Percentiles rank a stretch among this genome's conserved stretches.
Evolutionary conservation across 2,329 filamentous ascomycete species (phyloP).

Genomic region (Trichoderma breve): DNA sequence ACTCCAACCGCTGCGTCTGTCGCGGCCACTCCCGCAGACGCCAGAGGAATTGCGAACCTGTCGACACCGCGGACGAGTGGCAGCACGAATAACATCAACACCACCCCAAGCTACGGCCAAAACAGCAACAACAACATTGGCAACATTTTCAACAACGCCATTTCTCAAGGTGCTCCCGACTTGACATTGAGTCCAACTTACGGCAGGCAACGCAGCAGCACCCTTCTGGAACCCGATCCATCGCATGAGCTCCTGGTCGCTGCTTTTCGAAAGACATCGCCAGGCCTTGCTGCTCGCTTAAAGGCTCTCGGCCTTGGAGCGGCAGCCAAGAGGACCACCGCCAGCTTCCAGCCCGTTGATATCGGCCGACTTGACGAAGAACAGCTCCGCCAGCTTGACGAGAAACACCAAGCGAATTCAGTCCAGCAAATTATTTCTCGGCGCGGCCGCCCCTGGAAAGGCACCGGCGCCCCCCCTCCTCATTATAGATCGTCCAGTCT

Average conservation of each 20-base stretch:
- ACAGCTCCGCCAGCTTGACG: constrained; percentile 67
- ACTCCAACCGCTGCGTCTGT: not conserved
- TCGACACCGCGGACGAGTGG: not conserved
- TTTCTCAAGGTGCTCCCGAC: not conserved
- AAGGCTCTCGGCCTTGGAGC: constrained; percentile 62
- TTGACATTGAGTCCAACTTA: not conserved
- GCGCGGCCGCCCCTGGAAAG: constrained; percentile 71
- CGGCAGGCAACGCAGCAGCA: constrained; percentile 15
- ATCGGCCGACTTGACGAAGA: constrained; percentile 69
- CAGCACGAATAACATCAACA: not conserved
- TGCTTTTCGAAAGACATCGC: constrained; percentile 56
- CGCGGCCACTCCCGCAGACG: constrained; percentile 3
- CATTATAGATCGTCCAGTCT: constrained; percentile 20
- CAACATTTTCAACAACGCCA: constrained; percentile 4
- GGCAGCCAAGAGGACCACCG: constrained; percentile 34
- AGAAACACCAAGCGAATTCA: constrained; percentile 60
- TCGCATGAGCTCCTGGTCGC: constrained; percentile 31
- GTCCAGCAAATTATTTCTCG: constrained; percentile 53
- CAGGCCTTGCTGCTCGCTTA: constrained; percentile 62
- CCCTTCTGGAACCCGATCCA: constrained; percentile 17
- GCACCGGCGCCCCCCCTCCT: constrained; percentile 46
- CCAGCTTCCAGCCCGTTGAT: constrained; percentile 36
- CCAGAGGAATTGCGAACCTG: not conserved
- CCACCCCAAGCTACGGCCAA: not conserved
- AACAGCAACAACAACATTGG: constrained; percentile 20